Evolutionary conservation across 768 basidiomycete genomes (phyloP).

Genomic region (Tricholoma flavovirens): DNA sequence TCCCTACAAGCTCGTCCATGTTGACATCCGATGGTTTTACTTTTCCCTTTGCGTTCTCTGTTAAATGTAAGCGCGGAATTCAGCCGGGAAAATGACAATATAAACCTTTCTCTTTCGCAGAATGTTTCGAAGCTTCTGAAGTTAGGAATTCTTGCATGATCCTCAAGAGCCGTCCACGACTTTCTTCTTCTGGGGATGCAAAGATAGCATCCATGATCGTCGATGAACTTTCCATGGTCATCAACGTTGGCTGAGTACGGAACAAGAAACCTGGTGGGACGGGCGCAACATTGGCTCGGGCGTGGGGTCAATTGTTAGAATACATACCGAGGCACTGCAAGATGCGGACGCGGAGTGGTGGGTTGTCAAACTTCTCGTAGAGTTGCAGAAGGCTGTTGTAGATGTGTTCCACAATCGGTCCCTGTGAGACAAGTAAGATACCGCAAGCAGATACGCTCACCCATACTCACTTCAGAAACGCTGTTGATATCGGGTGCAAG

Average conservation of each 20-base stretch:
- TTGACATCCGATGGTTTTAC: conserved; percentile 53
- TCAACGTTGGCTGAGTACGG: conserved; percentile 85
- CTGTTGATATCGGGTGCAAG: conserved; percentile 51
- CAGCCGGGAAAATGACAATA: neutral
- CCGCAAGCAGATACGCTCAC: neutral
- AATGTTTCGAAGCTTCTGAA: conserved; percentile 76
- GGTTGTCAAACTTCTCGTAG: conserved; percentile 59
- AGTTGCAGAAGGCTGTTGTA: conserved; percentile 68
- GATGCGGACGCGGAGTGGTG: conserved; percentile 60
- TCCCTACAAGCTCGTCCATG: conserved; percentile 93
- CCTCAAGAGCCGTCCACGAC: conserved; percentile 66
- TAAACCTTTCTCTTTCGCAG: conserved; percentile 63
- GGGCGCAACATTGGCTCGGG: conserved; percentile 1
- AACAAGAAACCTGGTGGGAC: conserved; percentile 72
- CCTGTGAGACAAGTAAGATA: conserved; percentile 30
- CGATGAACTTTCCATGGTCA: conserved; percentile 76
- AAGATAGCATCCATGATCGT: conserved; percentile 90
- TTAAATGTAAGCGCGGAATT: conserved; percentile 4
- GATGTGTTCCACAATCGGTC: conserved; percentile 76
- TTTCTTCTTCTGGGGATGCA: conserved; percentile 63
- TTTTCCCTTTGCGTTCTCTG: conserved; percentile 41
- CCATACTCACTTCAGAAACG: conserved; percentile 45
- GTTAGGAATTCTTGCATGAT: conserved; percentile 91
- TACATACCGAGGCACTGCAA: conserved; percentile 79
- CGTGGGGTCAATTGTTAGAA: neutral